Base-by-base conservation (phyloP, 2,329 filamentous ascomycete genomes). In the Colletotrichum tamarilloi region DNA sequence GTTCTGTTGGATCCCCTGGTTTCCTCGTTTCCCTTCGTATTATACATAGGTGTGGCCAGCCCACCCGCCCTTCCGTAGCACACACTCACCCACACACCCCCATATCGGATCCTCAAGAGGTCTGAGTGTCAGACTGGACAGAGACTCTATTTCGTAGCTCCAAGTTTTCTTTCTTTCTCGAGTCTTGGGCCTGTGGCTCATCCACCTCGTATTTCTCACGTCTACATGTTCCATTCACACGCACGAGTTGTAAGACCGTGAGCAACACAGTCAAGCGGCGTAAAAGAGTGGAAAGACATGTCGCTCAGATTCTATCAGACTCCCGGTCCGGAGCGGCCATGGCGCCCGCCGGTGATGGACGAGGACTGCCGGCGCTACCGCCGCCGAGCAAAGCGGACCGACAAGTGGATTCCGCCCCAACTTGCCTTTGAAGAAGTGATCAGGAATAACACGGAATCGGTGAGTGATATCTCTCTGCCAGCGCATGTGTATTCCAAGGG, bases 351-450 rank as follows among this genome's bases (percentile, higher is more conserved):
- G 22, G 53, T 73, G 22, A 73, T 74, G 58, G 72, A 76, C 12
- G 73, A 75, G 42, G 69, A 66, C 26, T 76, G 74, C 57, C 65
- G 63, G n/a, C 73, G 68, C 22, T 78, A 78, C 49, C 67, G 75
- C 42, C 70, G 73, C 42, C 67, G 66, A 38, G 74, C 76, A 24
- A 72, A 69, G 57, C 68, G 65, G 30, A 76, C 73, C 24, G 73
- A 75, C 46, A 75, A 60, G 16, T 75, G 73, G 60, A 76, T 79
- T 26, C 78, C 77, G 1, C 56, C 72, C 3, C 59, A 71, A 32
- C 55, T 80, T 11, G 57, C 60, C 0, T 81, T 82, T 32, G 80
- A 81, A 55, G 76, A 79, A 58, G 76, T 82, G 14, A 74, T 82
- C 28, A 78, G 79, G 74, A 80, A 82, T 56, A 78, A 78, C 53